Evolutionary conservation across 1,284 basidiomycete species (phyloP).

Genomic region (Puccinia brachypodii): DNA sequence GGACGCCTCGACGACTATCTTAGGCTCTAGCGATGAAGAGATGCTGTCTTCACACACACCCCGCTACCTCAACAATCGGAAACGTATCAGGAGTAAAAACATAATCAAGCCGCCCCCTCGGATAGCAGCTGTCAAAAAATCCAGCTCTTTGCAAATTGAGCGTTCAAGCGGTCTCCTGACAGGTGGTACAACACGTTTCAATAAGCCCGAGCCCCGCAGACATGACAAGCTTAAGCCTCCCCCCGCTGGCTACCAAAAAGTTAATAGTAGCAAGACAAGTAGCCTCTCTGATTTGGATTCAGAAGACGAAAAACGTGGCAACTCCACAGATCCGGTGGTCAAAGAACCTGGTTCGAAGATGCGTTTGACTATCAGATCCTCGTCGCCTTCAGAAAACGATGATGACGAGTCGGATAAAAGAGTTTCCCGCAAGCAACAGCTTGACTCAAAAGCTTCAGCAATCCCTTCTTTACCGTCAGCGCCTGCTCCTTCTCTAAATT

Average conservation of each 20-base stretch:
- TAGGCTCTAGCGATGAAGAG: conserved; percentile 42
- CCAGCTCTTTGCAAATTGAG: neutral
- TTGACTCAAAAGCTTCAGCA: neutral
- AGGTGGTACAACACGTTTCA: neutral
- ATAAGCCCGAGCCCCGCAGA: neutral
- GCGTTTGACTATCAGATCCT: conserved; percentile 23
- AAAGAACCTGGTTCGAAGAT: conserved; percentile 10
- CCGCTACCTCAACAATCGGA: conserved; percentile 39
- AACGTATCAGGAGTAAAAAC: conserved; percentile 29
- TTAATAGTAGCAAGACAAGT: conserved; percentile 14
- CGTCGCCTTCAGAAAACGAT: conserved; percentile 19
- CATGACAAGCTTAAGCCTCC: neutral
- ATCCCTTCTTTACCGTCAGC: neutral
- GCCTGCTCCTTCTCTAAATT: neutral
- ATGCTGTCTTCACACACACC: conserved; percentile 43
- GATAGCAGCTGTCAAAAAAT: conserved; percentile 6
- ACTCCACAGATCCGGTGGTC: neutral
- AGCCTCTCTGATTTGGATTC: conserved; percentile 28
- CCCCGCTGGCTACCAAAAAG: neutral
- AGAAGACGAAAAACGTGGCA: neutral
- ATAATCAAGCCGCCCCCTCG: conserved; percentile 6
- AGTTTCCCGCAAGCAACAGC: neutral
- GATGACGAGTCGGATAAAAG: neutral
- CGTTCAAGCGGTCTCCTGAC: neutral
- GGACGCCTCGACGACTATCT: conserved; percentile 44